Base-by-base conservation (phyloP, 768 basidiomycete genomes). In the Brasilioporus rufonigricans region DNA sequence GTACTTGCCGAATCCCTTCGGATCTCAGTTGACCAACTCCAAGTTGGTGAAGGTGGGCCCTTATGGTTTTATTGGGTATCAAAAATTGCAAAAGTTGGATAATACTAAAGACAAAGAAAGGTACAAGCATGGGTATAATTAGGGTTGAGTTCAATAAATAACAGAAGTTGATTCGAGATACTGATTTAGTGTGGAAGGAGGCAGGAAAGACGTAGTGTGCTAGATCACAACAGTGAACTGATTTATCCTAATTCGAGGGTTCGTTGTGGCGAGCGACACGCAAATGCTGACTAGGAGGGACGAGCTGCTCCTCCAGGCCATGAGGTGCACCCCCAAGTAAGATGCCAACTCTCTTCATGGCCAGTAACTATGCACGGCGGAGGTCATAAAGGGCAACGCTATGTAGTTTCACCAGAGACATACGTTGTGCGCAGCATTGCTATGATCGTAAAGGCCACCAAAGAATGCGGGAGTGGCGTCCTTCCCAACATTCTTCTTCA, bases 391-490 rank as follows among this genome's bases (percentile, higher is more conserved):
- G 39, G 38, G 19, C 24, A 14, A 1, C n/a, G n/a, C n/a, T n/a
- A 18, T 11, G 21, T 9, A n/a, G 2, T n/a, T 16, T 3, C 5
- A 40, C 14, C 2, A 18, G 29, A 73, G 24, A 74, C 84, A 27
- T 65, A 85, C 83, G 67, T 91, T 91, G 71, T 91, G 88, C 6
- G 90, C 87, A 36, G 87, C 86, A 64, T 89, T 91, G 13, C 86
- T 85, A 66, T 91, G 89, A 59, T 88, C 88, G 65, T 90, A 90
- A 4, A 92, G 83, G 60, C 88, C 89, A 55, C 93, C 93, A 65
- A 94, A 93, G 82, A 94, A 96, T 3, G 91, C 91, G 0, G 89
- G 87, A 9, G 91, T 91, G 8, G 89, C 91, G 62, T 96, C 93
- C 70, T 86, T 90, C 49, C 92, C 93, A 61, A 94, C 87, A 70